These are phyloP conservation scores for Kuraishia piskuri DNA, from an alignment of 805 yeast species.

Conservation along the genomic window DNA sequence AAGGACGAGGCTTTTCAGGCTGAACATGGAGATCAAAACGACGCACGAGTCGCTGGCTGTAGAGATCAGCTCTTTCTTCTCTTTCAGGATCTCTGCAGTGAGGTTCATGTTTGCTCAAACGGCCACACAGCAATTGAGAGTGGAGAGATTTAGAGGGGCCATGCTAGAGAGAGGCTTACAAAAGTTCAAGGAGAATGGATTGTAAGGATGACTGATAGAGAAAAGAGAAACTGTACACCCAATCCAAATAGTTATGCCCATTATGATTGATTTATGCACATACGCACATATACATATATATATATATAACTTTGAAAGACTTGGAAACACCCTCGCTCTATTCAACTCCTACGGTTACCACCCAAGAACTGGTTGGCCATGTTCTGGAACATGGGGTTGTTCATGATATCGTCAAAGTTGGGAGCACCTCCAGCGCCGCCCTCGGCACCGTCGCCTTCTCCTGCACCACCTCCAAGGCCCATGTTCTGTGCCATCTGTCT, in stretches of 20 bases:
- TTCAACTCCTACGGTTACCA: slow-evolving; percentile 23
- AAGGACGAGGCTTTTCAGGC: slow-evolving; percentile 29
- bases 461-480: slow-evolving; percentile 54
- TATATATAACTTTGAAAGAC: slow-evolving; percentile 1
- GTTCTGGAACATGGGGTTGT: slow-evolving; percentile 68
- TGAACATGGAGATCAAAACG: slow-evolving; percentile 37
- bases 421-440: slow-evolving; percentile 27
- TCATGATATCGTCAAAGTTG: slow-evolving; percentile 62
- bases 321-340: background rate
- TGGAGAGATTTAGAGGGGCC: slow-evolving; percentile 13
- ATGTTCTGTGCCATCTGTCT: slow-evolving; percentile 77
- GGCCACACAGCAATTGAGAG: slow-evolving; percentile 19
- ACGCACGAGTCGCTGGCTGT: slow-evolving; percentile 59
- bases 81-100: slow-evolving; percentile 36
- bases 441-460: slow-evolving; percentile 16
- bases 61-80: slow-evolving; percentile 50
- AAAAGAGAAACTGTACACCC: too few relatives aligned
- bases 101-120: slow-evolving; percentile 27
- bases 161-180: slow-evolving; percentile 15
- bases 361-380: slow-evolving; percentile 70
- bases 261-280: background rate
- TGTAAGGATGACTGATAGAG: background rate
- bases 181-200: slow-evolving; percentile 8
- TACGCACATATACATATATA: slow-evolving; percentile 1
- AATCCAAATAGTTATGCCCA: too few relatives aligned